These are phyloP conservation scores for Zygosaccharomyces bisporus DNA, from an alignment of 805 yeast genomes.

Conservation along the genomic window DNA sequence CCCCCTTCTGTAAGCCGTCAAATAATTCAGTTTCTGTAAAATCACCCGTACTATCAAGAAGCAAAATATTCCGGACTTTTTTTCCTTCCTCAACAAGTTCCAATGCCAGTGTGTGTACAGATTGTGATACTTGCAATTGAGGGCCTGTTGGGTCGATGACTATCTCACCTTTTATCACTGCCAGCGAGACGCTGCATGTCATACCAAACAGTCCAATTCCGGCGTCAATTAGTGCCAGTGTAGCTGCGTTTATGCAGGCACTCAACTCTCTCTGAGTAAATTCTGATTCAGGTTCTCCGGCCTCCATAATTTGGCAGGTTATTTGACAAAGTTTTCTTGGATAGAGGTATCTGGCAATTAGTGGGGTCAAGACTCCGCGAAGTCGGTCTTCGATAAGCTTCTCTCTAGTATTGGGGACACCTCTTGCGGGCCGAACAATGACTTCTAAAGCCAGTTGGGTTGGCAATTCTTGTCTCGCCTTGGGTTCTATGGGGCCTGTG, in stretches of 20 bases:
- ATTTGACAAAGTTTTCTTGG: constrained; percentile 79
- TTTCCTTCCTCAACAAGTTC: constrained; percentile 45
- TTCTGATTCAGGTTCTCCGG: constrained; percentile 33
- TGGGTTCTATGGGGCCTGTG: constrained; percentile 88
- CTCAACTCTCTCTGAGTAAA: constrained; percentile 51
- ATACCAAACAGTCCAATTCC: constrained; percentile 66
- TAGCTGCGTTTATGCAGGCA: constrained; percentile 68
- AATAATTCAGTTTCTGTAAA: constrained; percentile 58
- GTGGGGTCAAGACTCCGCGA: constrained; percentile 54
- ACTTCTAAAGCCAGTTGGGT: constrained; percentile 74
- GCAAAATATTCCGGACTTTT: constrained; percentile 52
- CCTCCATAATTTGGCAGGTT: constrained; percentile 58
- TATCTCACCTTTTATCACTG: constrained; percentile 35
- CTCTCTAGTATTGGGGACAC: constrained; percentile 73
- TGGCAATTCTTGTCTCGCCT: constrained; percentile 78
- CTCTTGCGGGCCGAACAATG: constrained; percentile 71
- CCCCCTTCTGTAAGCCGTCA: constrained; percentile 49
- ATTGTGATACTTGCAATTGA: constrained; percentile 43
- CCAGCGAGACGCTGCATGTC: constrained; percentile 54
- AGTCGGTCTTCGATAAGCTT: constrained; percentile 69
- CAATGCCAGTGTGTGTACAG: constrained; percentile 66
- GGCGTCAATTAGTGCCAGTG: constrained; percentile 74
- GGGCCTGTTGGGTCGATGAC: constrained; percentile 45
- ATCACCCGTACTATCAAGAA: constrained; percentile 68
- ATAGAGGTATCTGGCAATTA: constrained; percentile 57